Evolutionary conservation across 139 green algal genomes (phyloP).

Genomic region (Microglena sp.): DNA sequence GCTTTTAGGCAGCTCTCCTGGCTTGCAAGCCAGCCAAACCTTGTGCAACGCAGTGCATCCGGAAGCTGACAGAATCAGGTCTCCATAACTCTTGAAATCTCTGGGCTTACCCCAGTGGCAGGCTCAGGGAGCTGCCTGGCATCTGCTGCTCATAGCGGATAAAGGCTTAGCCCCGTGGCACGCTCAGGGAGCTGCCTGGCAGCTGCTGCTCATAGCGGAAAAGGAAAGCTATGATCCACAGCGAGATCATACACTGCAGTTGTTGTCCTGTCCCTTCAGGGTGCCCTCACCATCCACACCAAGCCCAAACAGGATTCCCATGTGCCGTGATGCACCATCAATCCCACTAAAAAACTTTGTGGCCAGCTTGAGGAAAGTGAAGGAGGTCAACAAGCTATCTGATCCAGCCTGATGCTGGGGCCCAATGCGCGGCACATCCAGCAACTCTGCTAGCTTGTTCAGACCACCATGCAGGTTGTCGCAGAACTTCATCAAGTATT

Average conservation of each 20-base stretch:
- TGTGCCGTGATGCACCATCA: conserved; percentile 53
- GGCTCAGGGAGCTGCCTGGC: too few species aligned
- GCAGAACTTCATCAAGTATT: conserved; percentile 95
- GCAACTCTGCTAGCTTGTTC: conserved; percentile 90
- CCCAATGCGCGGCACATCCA: conserved; percentile 88
- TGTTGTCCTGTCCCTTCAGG: neutral
- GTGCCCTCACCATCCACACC: conserved; percentile 63
- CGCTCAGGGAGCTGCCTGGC: too few species aligned
- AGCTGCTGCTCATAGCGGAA: too few species aligned
- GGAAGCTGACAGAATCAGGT: too few species aligned
- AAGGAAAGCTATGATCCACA: too few species aligned
- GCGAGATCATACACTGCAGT: conserved; percentile 1
- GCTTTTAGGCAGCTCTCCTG: too few species aligned
- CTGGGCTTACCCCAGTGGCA: too few species aligned
- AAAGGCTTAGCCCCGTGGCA: too few species aligned
- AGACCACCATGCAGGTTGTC: conserved; percentile 94
- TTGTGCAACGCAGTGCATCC: too few species aligned
- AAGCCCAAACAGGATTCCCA: conserved; percentile 87
- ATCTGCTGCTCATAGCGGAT: too few species aligned
- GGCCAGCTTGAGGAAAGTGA: conserved; percentile 89
- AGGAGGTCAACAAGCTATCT: conserved; percentile 73
- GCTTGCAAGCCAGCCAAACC: too few species aligned
- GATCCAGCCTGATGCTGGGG: conserved; percentile 75
- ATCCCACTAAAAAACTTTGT: conserved; percentile 69
- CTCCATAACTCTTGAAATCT: too few species aligned